These are phyloP conservation scores for Dryadomyces quercivorus DNA, from an alignment of 2,329 filamentous ascomycete species.

Conservation along the genomic window DNA sequence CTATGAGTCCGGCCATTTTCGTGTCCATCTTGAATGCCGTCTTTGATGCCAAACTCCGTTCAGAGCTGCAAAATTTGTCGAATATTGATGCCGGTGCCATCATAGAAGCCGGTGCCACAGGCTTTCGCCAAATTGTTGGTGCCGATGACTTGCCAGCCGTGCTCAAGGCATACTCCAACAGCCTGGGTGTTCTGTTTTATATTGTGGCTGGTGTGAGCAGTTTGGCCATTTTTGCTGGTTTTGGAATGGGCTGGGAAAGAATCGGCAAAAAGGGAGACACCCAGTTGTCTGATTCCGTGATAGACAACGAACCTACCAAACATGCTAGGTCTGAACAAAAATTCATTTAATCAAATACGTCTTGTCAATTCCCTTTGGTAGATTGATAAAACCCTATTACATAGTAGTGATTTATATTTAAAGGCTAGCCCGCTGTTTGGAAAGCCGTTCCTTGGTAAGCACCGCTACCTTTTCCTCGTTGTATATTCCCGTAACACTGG, in stretches of 20 bases:
- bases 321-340: background rate
- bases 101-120: conserved; percentile 11
- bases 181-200: conserved; percentile 26
- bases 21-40: conserved; percentile 38
- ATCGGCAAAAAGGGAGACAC: conserved; percentile 22
- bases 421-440: conserved; percentile 10
- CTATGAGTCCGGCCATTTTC: conserved; percentile 36
- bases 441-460: conserved; percentile 11
- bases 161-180: conserved; percentile 23
- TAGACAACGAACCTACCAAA: background rate
- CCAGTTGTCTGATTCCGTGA: no score
- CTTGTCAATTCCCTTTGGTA: no score
- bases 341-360: background rate
- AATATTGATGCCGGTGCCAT: conserved; percentile 3
- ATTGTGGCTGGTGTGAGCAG: conserved; percentile 22
- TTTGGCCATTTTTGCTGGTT: conserved; percentile 23
- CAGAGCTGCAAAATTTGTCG: conserved; percentile 2
- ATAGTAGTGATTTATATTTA: background rate
- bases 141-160: conserved; percentile 20
- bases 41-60: conserved; percentile 29
- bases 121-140: conserved; percentile 21
- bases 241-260: conserved; percentile 34
- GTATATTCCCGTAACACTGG: conserved; percentile 54
- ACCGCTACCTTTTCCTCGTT: conserved; percentile 36
- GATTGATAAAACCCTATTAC: no score